These are phyloP conservation scores for Withania somnifera DNA, from an alignment of 305 asterid genomes.

Conservation along the genomic window DNA sequence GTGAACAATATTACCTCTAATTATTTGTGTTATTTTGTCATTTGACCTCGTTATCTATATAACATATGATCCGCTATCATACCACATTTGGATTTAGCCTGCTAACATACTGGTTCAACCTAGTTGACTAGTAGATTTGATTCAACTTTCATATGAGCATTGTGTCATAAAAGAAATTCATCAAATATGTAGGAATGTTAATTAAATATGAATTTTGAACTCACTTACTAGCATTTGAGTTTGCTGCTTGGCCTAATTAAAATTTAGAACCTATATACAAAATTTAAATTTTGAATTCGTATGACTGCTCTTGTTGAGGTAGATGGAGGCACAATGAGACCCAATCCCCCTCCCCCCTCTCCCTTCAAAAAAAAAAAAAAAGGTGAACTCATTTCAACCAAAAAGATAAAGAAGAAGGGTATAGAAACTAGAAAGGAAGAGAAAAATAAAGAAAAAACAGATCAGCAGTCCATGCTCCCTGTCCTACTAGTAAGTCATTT, in stretches of 20 bases:
- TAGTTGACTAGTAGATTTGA: neutral
- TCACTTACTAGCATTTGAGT: neutral
- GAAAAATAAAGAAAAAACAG: slow-evolving; percentile 11
- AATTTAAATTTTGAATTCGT: no score
- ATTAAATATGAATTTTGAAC: neutral
- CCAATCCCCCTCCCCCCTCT: slow-evolving; percentile 37
- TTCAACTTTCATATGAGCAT: neutral
- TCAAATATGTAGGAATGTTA: no score
- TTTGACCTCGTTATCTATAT: slow-evolving; percentile 6
- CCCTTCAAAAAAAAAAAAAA: no score
- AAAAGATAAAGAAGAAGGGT: slow-evolving; percentile 28
- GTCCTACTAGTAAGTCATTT: slow-evolving; percentile 15
- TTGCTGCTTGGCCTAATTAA: neutral
- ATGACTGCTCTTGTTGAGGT: neutral
- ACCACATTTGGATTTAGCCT: neutral
- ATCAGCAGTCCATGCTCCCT: slow-evolving; percentile 36
- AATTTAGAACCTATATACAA: no score
- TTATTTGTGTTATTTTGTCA: neutral
- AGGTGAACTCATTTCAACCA: slow-evolving; percentile 37
- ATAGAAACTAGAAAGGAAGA: neutral
- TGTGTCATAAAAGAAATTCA: neutral
- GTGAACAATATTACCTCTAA: neutral
- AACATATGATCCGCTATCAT: neutral
- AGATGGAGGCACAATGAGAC: slow-evolving; percentile 44
- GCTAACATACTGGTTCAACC: neutral